Base-by-base conservation (phyloP, 2,329 filamentous ascomycete species). In the Epichloe bromicola region DNA sequence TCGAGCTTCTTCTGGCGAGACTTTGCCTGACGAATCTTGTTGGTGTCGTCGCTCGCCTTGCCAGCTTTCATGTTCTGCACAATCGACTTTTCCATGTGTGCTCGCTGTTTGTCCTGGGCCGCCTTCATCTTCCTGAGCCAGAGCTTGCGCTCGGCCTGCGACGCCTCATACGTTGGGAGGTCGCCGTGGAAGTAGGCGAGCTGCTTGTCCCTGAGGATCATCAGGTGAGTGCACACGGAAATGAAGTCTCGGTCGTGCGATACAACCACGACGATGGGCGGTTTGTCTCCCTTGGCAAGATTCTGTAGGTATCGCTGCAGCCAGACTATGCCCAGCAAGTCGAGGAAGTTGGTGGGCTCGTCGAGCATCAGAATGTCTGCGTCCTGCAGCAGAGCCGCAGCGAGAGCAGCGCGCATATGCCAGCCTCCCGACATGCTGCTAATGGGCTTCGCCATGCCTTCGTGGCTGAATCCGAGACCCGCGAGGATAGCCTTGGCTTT, bases 311-410 rank as follows among this genome's bases (percentile, higher is more conserved):
- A 83, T 12, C 76, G 76, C 61, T 94, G 84, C 1, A 95, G 73
- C 87, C 88, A 94, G 51, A 95, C 79, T 52, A 95, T 89, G 1
- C 86, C 86, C 0, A 89, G 74, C 1, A 94, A 71, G 60, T 94
- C 88, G 1, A 94, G 75, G 61, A 88, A 94, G 61, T 94, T 94
- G 36, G 88, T 94, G 0, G 88, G 88, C 62, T 94, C 88, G 63
- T 94, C 88, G 2, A 94, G 78, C 48, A 94, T 82, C 52, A 94
- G 72, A 2, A 94, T 79, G 57, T 94, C 87, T 0, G 82, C 79
- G 7, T 83, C 78, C 55, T 89, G 83, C 1, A 88, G 76, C 4
- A 94, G 72, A 0, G 80, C 79, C 3, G 72, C 71, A 2, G 83
- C 83, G 1, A 88, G 72, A 52, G 80, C 72, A 30, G 79, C 79